Evolutionary conservation across 768 basidiomycete genomes (phyloP), one percentile per base, ranked within the genome.

Genomic region (Sistotremastrum suecicum): DNA sequence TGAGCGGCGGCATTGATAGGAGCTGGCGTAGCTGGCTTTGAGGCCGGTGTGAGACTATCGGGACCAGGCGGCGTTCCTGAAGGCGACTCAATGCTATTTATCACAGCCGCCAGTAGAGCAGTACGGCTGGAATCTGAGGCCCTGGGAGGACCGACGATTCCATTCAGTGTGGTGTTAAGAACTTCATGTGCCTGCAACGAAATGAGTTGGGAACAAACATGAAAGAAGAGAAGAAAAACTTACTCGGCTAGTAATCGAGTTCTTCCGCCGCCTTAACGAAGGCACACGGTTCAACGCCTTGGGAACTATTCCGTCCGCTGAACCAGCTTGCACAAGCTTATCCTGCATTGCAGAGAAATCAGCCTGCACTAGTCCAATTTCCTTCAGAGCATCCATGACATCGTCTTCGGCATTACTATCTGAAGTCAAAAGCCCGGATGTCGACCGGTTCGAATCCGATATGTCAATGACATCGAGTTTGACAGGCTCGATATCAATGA

Each of bases 291-390:
- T 75, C 7, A 75, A 75, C 36, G 67, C 58, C 50, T 82, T 80
- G 6, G 74, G 70, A 42, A 66, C 70, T 10, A 66, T 65, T 37
- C 71, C 71, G 57, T 77, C 82, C 31, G 73, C 66, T 38, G 71
- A 59, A 3, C 75, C 78, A 30, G 75, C 77, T 41, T 63, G 65
- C n/a, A 88, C 71, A 38, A 90, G 67, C 60, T 75, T 83, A 41
- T 83, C 78, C 54, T 90, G 86, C 44, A 90, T 82, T 7, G 71
- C 67, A 9, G 70, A 55, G 42, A 89, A 78, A 57, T 90, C 87
- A 3, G 60, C 61, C 59, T 77, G 83, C 48, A 71, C 78, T 47
- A 90, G 61, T 34, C 86, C 86, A 5, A 75, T 73, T 54, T 75
- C 73, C 37, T 71, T 70, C 47, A 69, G 70, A 42, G 89, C 69